phyloP scores from a whole-genome alignment of 768 basidiomycete genomes.

The Terana coerulea region DNA sequence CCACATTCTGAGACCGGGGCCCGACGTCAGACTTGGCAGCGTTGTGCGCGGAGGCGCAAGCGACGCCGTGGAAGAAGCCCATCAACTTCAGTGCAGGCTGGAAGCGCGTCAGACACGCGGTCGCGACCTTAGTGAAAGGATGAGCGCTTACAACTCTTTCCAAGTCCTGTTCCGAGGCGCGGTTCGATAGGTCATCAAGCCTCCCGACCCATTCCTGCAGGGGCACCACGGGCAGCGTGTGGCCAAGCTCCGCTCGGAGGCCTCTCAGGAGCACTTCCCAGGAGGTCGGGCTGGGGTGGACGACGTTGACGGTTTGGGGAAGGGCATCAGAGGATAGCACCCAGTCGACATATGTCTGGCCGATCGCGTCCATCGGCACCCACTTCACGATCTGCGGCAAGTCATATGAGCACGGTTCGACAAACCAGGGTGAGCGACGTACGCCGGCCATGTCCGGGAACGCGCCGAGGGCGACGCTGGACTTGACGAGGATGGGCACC shows the following conservation, averaged over 20 bases:
- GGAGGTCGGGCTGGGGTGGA: constrained; percentile 11
- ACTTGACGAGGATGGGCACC: constrained; percentile 22
- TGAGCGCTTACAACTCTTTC: constrained; percentile 2
- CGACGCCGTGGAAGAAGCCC: constrained; percentile 5
- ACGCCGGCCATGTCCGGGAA: constrained; percentile 11
- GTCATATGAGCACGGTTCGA: not conserved
- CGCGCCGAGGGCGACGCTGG: constrained; percentile 8
- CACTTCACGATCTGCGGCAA: not conserved
- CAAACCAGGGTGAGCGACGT: not conserved
- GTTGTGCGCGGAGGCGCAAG: not conserved
- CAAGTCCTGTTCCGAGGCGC: constrained; percentile 1
- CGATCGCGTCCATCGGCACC: constrained; percentile 9
- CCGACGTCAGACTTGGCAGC: not conserved
- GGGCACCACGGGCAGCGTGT: not conserved
- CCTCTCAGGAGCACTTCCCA: constrained; percentile 10
- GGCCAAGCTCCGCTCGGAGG: not conserved
- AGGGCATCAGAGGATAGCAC: not conserved
- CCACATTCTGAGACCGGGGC: not conserved
- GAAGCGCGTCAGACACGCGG: not conserved
- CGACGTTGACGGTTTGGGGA: constrained; percentile 12
- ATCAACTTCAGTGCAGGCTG: constrained; percentile 10
- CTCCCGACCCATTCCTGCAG: constrained; percentile 4
- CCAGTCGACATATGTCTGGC: not conserved
- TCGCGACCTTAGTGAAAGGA: not conserved
- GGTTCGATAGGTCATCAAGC: constrained; percentile 1